phyloP scores from a whole-genome alignment of 371 early-diverging fungal genomes.

The Rhizopus delemar region DNA sequence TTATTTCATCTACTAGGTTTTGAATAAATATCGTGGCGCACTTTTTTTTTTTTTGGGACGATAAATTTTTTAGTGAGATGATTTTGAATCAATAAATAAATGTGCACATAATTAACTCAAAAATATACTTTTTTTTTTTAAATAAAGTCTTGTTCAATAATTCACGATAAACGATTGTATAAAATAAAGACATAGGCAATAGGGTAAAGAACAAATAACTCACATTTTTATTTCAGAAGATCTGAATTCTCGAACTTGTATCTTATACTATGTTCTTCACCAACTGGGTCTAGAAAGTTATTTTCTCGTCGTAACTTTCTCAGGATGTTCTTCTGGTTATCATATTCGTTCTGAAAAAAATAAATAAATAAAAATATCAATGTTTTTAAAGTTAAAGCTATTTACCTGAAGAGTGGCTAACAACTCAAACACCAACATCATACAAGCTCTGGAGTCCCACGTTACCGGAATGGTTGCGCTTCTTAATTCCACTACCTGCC shows the following conservation, averaged over 20 bases:
- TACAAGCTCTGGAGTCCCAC: constrained; percentile 15
- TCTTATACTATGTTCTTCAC: constrained; percentile 14
- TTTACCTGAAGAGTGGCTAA: constrained; percentile 17
- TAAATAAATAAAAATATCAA: constrained; percentile 16
- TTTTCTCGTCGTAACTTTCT: constrained; percentile 21
- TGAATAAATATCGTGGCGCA: too few relatives aligned
- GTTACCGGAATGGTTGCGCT: constrained; percentile 16
- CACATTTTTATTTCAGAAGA: constrained; percentile 15
- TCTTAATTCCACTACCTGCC: constrained; percentile 21
- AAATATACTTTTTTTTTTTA: too few relatives aligned
- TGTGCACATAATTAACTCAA: too few relatives aligned
- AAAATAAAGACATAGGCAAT: too few relatives aligned
- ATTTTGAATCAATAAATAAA: too few relatives aligned
- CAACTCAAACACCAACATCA: constrained; percentile 12
- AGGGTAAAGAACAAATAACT: too few relatives aligned
- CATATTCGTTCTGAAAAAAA: constrained; percentile 14
- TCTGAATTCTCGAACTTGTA: constrained; percentile 10
- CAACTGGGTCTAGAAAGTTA: constrained; percentile 17
- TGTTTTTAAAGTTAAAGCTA: constrained; percentile 12
- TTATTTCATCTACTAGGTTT: too few relatives aligned
- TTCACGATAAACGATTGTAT: too few relatives aligned
- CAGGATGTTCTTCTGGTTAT: constrained; percentile 8
- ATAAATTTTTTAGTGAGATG: too few relatives aligned
- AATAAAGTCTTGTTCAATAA: too few relatives aligned
- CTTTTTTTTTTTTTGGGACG: too few relatives aligned